Evolutionary conservation across 306 rosid species (phyloP), one percentile per base, ranked within the genome.

Genomic region (Vigna unguiculata): DNA sequence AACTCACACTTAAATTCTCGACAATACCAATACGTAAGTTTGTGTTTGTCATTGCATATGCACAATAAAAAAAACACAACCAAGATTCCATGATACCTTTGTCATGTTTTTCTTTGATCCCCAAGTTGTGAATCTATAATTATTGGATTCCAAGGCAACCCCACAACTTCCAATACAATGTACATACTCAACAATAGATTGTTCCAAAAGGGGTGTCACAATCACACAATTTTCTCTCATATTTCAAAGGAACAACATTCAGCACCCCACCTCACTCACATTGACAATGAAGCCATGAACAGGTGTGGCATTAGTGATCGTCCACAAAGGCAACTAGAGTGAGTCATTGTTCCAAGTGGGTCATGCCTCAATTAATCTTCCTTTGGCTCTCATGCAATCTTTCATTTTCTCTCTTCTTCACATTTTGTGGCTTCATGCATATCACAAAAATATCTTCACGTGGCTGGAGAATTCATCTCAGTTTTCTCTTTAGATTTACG

Each of bases 301-400:
- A 34, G 63, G 76, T 71, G 74, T 70, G 16, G 15, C 53, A n/a
- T 70, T 78, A 34, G 45, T 54, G 41, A 19, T 52, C 59, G 25
- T 84, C 80, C 74, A 25, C 3, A 2, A 11, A 46, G 15, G 61
- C 58, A 64, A 69, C 22, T 32, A 12, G 10, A 54, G 67, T 1
- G 34, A 24, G 71, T 63, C 58, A 41, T 49, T 13, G 22, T 59
- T 65, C 55, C 1, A 40, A 41, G 75, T 66, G 83, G 82, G 80
- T 21, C 82, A 67, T 43, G 20, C 20, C 75, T 68, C 78, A 68
- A 75, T 70, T 70, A 81, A 25, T 55, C 54, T 71, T 49, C 40
- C 47, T 81, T 76, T 71, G 73, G 0, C 12, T 4, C 59, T 7
- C 12, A 3, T 17, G 38, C 66, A 9, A 62, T 64, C 79, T 64